Evolutionary conservation across 208 protist species (phyloP), one percentile per base, ranked within the genome.

Genomic region (Crithidia expoeki): DNA sequence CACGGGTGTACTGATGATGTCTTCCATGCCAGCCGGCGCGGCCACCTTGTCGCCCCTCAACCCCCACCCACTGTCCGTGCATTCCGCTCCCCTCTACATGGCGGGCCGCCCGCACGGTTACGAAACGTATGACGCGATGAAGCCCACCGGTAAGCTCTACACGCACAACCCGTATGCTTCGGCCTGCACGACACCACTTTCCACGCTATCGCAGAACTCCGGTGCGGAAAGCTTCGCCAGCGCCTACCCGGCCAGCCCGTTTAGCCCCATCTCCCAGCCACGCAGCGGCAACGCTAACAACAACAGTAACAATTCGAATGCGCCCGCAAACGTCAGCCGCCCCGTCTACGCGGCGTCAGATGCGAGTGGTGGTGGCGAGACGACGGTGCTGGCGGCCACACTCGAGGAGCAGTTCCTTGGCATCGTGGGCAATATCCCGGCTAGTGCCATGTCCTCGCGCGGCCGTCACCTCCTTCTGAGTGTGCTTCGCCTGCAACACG

Each of bases 111-210:
- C 50, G 32, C 14, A 49, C 47, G 72, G 71, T 44, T 72, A 68
- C 72, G 65, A 66, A 2, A 30, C 49, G 25, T 53, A 19, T 12
- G 67, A 69, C 17, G 17, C 42, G 16, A 12, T 51, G 46, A 53
- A 46, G 57, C 52, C 61, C 0, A 16, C 42, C 19, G 28, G 46
- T 2, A 77, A 69, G 62, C 59, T 62, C 27, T 91, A 85, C 68
- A 87, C 85, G 32, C 88, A 94, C 72, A 91, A 94, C 72, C 88
- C 88, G 12, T 94, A 94, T 74, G 88, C 82, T 21, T 80, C 84
- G n/a, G 50, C 56, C 47, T 69, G 61, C 63, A 66, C 71, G 17
- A 51, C 71, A 11, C 44, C 64, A 11, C 42, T 66, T 10, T 14
- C 34, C 14, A 25, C 25, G n/a, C 52, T 49, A 0, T 77, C 72